phyloP scores from a whole-genome alignment of 805 yeast species.

The Metschnikowia arizonensis region DNA sequence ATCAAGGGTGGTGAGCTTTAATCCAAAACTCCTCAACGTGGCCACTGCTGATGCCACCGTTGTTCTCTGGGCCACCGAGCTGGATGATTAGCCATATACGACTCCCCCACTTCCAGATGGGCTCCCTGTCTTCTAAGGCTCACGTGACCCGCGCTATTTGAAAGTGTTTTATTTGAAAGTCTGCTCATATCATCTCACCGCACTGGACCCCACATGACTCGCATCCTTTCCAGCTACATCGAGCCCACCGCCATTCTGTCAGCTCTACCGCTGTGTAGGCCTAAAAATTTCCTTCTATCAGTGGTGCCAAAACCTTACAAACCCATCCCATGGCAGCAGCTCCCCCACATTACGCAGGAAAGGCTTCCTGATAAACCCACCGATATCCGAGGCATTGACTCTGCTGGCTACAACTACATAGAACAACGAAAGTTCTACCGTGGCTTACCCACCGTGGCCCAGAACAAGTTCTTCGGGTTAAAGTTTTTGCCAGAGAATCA shows the following conservation, averaged over 20 bases:
- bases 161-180: too few species aligned
- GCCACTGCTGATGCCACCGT: slow-evolving; percentile 44
- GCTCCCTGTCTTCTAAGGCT: background rate
- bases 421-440: slow-evolving; percentile 9
- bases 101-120: too few species aligned
- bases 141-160: background rate
- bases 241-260: background rate
- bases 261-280: background rate
- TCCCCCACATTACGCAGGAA: slow-evolving; percentile 14
- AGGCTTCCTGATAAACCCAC: slow-evolving; percentile 26
- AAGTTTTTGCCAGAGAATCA: slow-evolving; percentile 31
- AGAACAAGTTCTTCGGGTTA: slow-evolving; percentile 22
- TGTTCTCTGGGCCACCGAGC: slow-evolving; percentile 34
- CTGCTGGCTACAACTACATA: slow-evolving; percentile 17
- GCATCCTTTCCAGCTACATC: background rate
- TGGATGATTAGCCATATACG: too few species aligned
- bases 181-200: background rate
- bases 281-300: background rate
- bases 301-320: background rate
- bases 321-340: slow-evolving; percentile 7
- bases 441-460: slow-evolving; percentile 17
- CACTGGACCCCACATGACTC: background rate
- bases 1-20: slow-evolving; percentile 52
- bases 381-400: slow-evolving; percentile 36
- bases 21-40: slow-evolving; percentile 56